Percentiles rank a stretch among this genome's conserved stretches.
Evolutionary conservation across 1,284 basidiomycete species (phyloP).

Genomic region (Erythrobasidium hasegawianum): DNA sequence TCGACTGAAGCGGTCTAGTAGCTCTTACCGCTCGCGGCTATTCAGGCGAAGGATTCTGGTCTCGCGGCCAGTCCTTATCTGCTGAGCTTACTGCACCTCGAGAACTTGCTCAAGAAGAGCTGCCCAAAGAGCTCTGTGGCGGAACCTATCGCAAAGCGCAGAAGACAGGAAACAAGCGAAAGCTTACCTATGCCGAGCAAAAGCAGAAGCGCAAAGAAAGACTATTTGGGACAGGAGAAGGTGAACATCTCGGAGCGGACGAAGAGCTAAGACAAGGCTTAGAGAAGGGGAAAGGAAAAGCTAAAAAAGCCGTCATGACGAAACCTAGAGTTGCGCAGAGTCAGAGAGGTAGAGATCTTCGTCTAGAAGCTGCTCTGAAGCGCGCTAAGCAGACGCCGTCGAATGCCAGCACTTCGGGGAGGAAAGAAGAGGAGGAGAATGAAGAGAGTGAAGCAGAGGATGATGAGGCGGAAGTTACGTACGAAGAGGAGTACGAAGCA

Average conservation of each 20-base stretch:
- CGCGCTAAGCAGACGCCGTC: neutral
- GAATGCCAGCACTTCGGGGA: neutral
- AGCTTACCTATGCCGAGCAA: slow-evolving; percentile 29
- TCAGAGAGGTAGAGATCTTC: slow-evolving; percentile 22
- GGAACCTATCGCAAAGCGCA: slow-evolving; percentile 22
- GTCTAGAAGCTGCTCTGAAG: slow-evolving; percentile 22
- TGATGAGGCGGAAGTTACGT: neutral
- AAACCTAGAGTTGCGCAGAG: slow-evolving; percentile 32
- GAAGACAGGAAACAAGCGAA: slow-evolving; percentile 22
- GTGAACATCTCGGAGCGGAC: slow-evolving; percentile 13
- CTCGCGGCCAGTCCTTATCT: slow-evolving; percentile 16
- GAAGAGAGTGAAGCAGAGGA: slow-evolving; percentile 2
- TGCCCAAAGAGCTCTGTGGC: slow-evolving; percentile 25
- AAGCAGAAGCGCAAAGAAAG: slow-evolving; percentile 27
- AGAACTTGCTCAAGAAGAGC: slow-evolving; percentile 20
- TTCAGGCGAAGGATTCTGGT: slow-evolving; percentile 34
- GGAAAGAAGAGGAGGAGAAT: slow-evolving; percentile 7
- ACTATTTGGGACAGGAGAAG: slow-evolving; percentile 28
- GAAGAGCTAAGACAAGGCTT: slow-evolving; percentile 1
- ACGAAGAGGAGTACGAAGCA: slow-evolving; percentile 22
- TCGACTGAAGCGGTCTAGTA: neutral
- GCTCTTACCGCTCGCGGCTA: slow-evolving; percentile 20
- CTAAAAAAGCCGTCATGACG: slow-evolving; percentile 16
- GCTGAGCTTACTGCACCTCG: slow-evolving; percentile 19
- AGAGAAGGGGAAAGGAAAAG: slow-evolving; percentile 24